phyloP scores from a whole-genome alignment of 176 grass and related monocot species.

The Oryza meridionalis region DNA sequence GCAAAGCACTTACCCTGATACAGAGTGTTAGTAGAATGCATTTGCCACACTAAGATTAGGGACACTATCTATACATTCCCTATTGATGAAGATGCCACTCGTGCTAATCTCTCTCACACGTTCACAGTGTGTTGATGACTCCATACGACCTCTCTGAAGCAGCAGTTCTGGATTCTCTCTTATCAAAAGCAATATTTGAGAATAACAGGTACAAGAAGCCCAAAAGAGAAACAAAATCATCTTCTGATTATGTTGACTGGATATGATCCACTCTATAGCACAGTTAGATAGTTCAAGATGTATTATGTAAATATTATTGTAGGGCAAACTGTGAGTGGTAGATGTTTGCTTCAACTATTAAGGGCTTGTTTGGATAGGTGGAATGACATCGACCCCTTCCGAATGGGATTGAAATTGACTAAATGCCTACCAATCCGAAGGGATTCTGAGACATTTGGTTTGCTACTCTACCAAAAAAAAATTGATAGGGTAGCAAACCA shows the following conservation, averaged over 20 bases:
- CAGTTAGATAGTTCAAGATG: neutral
- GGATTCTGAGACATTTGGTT: neutral
- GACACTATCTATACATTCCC: neutral
- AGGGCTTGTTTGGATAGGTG: neutral
- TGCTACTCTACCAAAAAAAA: too few species aligned
- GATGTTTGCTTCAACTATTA: neutral
- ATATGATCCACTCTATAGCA: slow-evolving; percentile 33
- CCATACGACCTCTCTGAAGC: slow-evolving; percentile 49
- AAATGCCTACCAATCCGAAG: neutral
- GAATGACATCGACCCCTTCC: neutral
- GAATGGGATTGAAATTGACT: neutral
- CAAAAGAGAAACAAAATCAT: slow-evolving; percentile 48
- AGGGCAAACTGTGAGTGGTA: neutral
- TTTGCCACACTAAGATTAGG: neutral
- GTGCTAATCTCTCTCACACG: neutral
- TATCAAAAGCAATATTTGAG: slow-evolving; percentile 50
- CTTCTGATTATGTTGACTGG: slow-evolving; percentile 51
- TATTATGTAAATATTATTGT: neutral
- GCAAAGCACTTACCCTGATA: neutral
- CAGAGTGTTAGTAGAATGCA: neutral
- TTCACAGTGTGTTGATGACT: slow-evolving; percentile 40
- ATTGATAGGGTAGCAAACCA: too few species aligned
- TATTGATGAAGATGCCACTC: neutral
- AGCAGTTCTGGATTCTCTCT: slow-evolving; percentile 52
- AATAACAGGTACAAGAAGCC: slow-evolving; percentile 52